Evolutionary conservation across 1,284 basidiomycete species (phyloP).

Genomic region (Golubevia pallescens): DNA sequence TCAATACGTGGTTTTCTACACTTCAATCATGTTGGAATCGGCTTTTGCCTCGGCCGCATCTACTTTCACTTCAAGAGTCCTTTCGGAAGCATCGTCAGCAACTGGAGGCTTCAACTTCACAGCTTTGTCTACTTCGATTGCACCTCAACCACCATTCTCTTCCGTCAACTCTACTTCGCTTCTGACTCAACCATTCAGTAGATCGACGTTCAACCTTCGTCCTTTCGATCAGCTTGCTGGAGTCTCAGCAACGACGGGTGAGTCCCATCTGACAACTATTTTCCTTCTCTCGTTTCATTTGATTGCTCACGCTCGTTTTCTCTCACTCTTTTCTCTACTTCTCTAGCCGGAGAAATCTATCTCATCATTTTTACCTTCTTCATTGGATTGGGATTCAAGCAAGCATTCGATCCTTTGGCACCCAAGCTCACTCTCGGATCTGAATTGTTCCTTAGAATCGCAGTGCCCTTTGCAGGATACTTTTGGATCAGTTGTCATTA

Average conservation of each 20-base stretch:
- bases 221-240: conserved; percentile 59
- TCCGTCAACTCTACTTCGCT: background rate
- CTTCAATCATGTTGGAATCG: conserved; percentile 27
- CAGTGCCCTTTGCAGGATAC: conserved; percentile 48
- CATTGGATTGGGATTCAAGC: conserved; percentile 53
- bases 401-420: conserved; percentile 23
- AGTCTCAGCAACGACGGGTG: background rate
- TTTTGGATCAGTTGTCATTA: conserved; percentile 61
- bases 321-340: conserved; percentile 29
- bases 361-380: conserved; percentile 62
- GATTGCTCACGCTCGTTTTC: background rate
- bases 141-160: background rate
- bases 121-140: background rate
- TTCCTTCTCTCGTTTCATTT: conserved; percentile 1
- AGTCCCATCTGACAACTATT: too few relatives aligned
- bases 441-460: conserved; percentile 46
- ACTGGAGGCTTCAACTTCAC: background rate
- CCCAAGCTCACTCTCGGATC: conserved; percentile 39
- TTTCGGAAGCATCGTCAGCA: conserved; percentile 8
- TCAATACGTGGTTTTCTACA: conserved; percentile 53
- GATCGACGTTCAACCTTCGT: conserved; percentile 44
- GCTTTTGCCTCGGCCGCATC: conserved; percentile 17
- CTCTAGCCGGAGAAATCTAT: conserved; percentile 61
- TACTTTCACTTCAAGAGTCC: conserved; percentile 24
- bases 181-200: conserved; percentile 43